Base-by-base conservation (phyloP, 1,284 basidiomycete genomes). In the Puccinia novopanici region DNA sequence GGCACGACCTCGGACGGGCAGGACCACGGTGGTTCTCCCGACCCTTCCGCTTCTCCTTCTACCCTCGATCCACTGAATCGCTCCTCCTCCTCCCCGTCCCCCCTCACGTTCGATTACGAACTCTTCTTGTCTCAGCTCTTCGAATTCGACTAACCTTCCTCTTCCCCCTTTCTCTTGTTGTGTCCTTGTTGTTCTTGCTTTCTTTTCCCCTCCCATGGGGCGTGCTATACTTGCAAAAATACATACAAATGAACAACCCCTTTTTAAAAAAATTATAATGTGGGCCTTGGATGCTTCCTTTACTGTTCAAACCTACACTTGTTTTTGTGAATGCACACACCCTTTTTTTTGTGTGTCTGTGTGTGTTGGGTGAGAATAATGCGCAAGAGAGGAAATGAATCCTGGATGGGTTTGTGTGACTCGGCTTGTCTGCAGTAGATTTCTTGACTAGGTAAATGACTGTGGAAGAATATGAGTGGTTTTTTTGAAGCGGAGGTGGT, bases 61-160 rank as follows among this genome's bases (percentile, higher is more conserved):
- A 13, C 13, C 12, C 0, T 45, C 3, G 6, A 45, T 67, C 50
- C 37, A 13, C 17, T 10, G 17, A 37, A 72, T 12, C 12, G 2
- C 17, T 50, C 42, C 54, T 1, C 8, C 17, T 34, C n/a, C 34
- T 50, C 30, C 6, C 13, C 34, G 19, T 15, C 34, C 8, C n/a
- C 55, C 22, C 22, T 24, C 34, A 42, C 73, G 4, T 79, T 79
- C 34, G 77, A 79, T 63, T 79, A 79, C n/a, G 77, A 79, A 54
- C 71, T 72, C 45, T 79, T 79, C 55, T 72, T 79, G 42, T 54
- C 67, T 37, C 77, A 79, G 42, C 45, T 79, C 30, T 79, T 79
- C 52, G 77, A 79, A 50, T 79, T 79, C 37, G 77, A 72, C 57
- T 75, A 40, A 75, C 37, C 19, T 19, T 6, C 8, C 17, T 6